These are phyloP conservation scores for Polychaeton citri DNA, from an alignment of 2,329 filamentous ascomycete species.

Conservation along the genomic window DNA sequence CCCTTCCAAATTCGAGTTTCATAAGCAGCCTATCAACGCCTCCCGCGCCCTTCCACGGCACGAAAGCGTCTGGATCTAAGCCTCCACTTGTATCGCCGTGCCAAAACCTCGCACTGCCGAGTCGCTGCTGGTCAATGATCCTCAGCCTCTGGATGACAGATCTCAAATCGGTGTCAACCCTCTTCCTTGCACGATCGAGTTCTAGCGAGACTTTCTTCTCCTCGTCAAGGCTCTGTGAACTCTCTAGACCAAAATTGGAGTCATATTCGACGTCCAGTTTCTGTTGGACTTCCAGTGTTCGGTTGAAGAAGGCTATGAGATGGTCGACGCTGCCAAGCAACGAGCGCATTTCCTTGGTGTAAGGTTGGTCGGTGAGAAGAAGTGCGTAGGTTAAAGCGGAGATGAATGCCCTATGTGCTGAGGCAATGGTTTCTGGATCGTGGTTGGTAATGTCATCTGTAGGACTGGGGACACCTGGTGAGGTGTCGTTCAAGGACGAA, in stretches of 20 bases:
- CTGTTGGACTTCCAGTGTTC: conserved; percentile 63
- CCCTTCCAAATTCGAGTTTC: conserved; percentile 59
- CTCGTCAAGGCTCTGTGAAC: conserved; percentile 46
- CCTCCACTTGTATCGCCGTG: conserved; percentile 9
- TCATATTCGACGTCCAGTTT: conserved; percentile 71
- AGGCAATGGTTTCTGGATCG: conserved; percentile 73
- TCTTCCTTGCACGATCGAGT: conserved; percentile 48
- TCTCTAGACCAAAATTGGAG: conserved; percentile 55
- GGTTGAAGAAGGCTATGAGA: conserved; percentile 61
- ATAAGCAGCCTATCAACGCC: conserved; percentile 68
- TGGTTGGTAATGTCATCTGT: neutral
- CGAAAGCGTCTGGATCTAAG: conserved; percentile 35
- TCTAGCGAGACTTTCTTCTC: conserved; percentile 54
- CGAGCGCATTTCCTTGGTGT: conserved; percentile 51
- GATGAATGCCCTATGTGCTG: conserved; percentile 68
- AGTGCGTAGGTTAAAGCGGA: conserved; percentile 52
- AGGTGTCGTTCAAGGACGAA: no score
- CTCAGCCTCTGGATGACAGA: conserved; percentile 43
- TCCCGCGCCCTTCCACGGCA: conserved; percentile 60
- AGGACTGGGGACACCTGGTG: neutral
- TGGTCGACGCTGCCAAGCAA: conserved; percentile 67
- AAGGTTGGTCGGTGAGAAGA: conserved; percentile 50
- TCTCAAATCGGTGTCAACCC: conserved; percentile 55
- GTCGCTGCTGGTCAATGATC: conserved; percentile 44
- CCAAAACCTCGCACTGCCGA: conserved; percentile 19